A percentile compares a stretch with the other conserved stretches of the same genome.
Evolutionary conservation across 2,329 filamentous ascomycete genomes (phyloP).

Genomic region (Didymella pinodella): DNA sequence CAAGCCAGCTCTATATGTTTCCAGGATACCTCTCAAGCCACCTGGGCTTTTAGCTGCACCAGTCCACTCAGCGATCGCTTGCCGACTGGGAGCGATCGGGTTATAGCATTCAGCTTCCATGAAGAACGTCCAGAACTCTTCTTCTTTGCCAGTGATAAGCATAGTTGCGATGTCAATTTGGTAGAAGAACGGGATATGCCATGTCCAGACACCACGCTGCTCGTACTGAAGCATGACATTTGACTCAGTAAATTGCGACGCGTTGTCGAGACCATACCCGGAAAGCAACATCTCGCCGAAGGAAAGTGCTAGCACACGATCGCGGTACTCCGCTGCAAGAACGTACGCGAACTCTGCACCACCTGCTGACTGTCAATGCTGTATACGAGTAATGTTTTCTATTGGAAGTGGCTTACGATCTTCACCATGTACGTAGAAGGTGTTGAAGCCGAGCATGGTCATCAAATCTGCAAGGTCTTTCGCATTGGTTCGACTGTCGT

Average conservation of each 20-base stretch:
- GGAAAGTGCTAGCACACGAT: constrained; percentile 35
- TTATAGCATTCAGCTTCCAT: constrained; percentile 51
- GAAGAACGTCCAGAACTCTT: constrained; percentile 49
- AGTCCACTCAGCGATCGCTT: constrained; percentile 40
- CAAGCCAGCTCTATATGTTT: constrained; percentile 47
- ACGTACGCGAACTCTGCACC: constrained; percentile 50
- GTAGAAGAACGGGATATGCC: constrained; percentile 44
- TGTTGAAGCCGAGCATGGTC: constrained; percentile 44
- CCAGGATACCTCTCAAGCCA: constrained; percentile 45
- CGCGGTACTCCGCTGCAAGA: constrained; percentile 41
- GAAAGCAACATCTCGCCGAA: constrained; percentile 47
- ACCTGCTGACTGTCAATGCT: constrained; percentile 3
- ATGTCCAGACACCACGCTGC: constrained; percentile 48
- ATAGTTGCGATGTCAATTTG: constrained; percentile 48
- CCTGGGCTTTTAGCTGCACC: constrained; percentile 43
- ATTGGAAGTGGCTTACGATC: constrained; percentile 28
- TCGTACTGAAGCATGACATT: constrained; percentile 37
- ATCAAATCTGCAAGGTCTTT: constrained; percentile 46
- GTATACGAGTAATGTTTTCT: too few species aligned
- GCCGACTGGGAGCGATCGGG: constrained; percentile 41
- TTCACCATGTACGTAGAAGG: constrained; percentile 48
- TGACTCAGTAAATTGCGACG: constrained; percentile 41
- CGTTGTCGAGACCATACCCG: constrained; percentile 44
- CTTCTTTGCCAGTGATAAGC: constrained; percentile 47
- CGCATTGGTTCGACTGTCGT: constrained; percentile 44